Percentiles rank a stretch among this genome's conserved stretches.
These are phyloP conservation scores for Cladobotryum mycophilum DNA, from an alignment of 2,329 filamentous ascomycete species.

Conservation along the genomic window DNA sequence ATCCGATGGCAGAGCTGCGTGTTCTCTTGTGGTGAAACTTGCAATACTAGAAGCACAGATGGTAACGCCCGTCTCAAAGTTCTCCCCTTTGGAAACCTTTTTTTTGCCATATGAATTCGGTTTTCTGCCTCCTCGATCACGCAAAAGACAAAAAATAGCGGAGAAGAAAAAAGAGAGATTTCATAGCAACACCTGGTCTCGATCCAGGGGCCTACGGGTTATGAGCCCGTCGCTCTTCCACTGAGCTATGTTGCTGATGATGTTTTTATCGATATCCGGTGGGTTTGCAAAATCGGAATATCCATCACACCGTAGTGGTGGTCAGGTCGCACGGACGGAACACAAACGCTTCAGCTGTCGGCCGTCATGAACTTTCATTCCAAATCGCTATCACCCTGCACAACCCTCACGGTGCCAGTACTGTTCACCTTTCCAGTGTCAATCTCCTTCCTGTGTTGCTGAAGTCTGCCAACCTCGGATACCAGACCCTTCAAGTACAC, in stretches of 20 bases:
- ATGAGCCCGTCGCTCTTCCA: conserved; percentile 1
- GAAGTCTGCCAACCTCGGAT: conserved; percentile 59
- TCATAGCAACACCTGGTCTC: not conserved
- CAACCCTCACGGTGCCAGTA: conserved; percentile 36
- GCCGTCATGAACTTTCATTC: conserved; percentile 19
- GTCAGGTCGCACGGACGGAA: too few relatives aligned
- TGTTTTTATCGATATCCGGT: not conserved
- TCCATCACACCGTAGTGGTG: not conserved
- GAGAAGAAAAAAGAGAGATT: not conserved
- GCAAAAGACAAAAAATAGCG: not conserved
- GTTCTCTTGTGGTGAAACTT: too few relatives aligned
- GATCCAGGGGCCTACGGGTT: not conserved
- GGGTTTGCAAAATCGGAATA: not conserved
- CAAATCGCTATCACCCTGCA: conserved; percentile 32
- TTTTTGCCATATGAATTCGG: too few relatives aligned
- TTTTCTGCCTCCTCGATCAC: too few relatives aligned
- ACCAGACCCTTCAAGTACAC: conserved; percentile 77
- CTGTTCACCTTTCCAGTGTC: conserved; percentile 34
- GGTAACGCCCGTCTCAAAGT: too few relatives aligned
- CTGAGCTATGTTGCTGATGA: not conserved
- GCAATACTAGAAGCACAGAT: too few relatives aligned
- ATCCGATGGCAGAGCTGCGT: too few relatives aligned
- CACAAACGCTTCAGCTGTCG: not conserved
- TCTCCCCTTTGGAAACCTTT: too few relatives aligned
- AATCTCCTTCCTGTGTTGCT: conserved; percentile 33